A percentile compares a stretch with the other conserved stretches of the same genome.
phyloP scores from a whole-genome alignment of 148 eudicot species.

The Diospyros lotus region DNA sequence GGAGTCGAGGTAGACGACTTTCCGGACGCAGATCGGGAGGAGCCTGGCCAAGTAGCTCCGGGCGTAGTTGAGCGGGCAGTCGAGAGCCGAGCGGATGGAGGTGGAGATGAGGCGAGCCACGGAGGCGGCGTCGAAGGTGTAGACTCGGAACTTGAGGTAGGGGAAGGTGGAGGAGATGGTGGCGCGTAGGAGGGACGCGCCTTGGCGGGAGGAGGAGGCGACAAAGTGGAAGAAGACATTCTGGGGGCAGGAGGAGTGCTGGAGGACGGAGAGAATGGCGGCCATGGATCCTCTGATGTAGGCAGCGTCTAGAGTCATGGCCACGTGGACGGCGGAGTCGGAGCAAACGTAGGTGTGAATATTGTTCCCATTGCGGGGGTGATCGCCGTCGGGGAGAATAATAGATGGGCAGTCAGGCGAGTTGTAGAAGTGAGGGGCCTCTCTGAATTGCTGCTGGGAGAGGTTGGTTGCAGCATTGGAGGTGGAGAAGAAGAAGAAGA shows the following conservation, averaged over 20 bases:
- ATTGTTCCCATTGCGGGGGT: not conserved
- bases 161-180: constrained; percentile 56
- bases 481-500: not conserved
- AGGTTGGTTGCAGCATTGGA: not conserved
- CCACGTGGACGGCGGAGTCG: constrained; percentile 59
- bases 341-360: constrained; percentile 26
- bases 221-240: constrained; percentile 68
- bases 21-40: constrained; percentile 39
- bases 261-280: constrained; percentile 70
- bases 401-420: constrained; percentile 47
- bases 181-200: constrained; percentile 40
- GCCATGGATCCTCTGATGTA: constrained; percentile 92
- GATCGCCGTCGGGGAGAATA: not conserved
- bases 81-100: constrained; percentile 86
- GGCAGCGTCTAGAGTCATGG: constrained; percentile 76
- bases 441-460: constrained; percentile 45
- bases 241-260: constrained; percentile 79
- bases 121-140: constrained; percentile 45
- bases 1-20: constrained; percentile 55
- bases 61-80: constrained; percentile 68
- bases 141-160: constrained; percentile 48
- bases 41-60: constrained; percentile 45
- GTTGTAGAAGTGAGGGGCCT: constrained; percentile 76
- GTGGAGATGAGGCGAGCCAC: constrained; percentile 69
- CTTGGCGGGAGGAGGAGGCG: constrained; percentile 29